Base-by-base conservation (phyloP, 306 rosid genomes). In the Casuarina equisetifolia region DNA sequence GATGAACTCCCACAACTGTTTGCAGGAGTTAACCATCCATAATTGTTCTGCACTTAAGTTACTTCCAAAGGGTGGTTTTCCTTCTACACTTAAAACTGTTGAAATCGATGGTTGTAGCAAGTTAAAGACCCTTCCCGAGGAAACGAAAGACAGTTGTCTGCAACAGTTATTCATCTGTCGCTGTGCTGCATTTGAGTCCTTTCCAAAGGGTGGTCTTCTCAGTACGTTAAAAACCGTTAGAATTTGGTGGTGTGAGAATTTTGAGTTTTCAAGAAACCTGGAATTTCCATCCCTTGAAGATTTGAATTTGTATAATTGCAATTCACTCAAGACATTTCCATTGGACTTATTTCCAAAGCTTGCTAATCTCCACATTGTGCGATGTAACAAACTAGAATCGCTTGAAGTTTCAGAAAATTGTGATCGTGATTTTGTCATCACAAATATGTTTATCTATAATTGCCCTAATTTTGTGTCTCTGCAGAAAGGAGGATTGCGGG, bases 391-490 rank as follows among this genome's bases (percentile, higher is more conserved):
- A 48, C 72, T 1, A 6, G 48, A 4, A 8, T 8, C 32, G 32
- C 32, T 25, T 25, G 32, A 25, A 25, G 32, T 32, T 4, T 16
- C 32, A 25, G 32, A 25, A 25, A 25, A 25, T 25, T 25, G 32
- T 25, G 32, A 25, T 25, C 32, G 32, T 25, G 32, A 48, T 50
- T 75, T 45, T 63, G 50, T 35, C 39, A 59, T 50, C 64, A 64
- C 20, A 12, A 32, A 62, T 2, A 77, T 80, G 2, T 51, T 19
- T 55, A 4, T 16, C 58, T 2, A 32, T 38, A 6, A 15, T 69
- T 67, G 81, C 38, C 48, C 8, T 52, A 74, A 72, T 46, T 81
- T 81, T 53, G 50, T 64, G 38, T 64, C 73, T 36, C 51, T 76
- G 39, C 73, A 50, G 0, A 38, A n/a, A 2, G 52, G 16, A 50